Base-by-base conservation (phyloP, 345 rosid genomes). In the Salix exigua region DNA sequence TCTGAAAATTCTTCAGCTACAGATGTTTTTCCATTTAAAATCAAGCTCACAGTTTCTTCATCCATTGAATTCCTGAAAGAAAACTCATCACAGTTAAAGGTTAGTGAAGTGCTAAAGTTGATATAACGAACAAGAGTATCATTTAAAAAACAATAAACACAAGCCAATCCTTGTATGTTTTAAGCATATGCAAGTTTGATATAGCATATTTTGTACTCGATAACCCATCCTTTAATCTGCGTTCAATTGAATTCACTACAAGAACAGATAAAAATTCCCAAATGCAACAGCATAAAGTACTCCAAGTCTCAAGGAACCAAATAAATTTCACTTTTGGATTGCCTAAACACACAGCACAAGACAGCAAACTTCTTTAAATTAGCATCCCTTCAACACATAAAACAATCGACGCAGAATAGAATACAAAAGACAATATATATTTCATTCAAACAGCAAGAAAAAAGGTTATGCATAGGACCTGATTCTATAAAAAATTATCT, bases 1-100 rank as follows among this genome's bases (percentile, higher is more conserved):
- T 85, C 89, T 0, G 88, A 85, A 44, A 80, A 63, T 55, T 82
- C 89, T 7, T 53, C 69, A 44, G 19, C 51, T 14, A 5, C 16
- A 5, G 71, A 74, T 7, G 44, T 75, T 70, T 78, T 76, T 1
- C 75, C 76, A 71, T 68, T 75, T 12, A 83, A 80, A 68, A 83
- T 53, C 66, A 75, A n/a, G 73, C 82, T 80, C 31, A 35, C 5
- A 18, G 37, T 68, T 60, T 83, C 86, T 51, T 75, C 80, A 70
- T 77, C 85, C 82, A 75, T 80, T 2, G 67, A 21, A 69, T 40
- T 66, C 67, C 86, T 81, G 68, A 26, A 16, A 4, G 14, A 42
- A 40, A 17, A 30, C 6, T 16, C 31, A 25, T 17, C 11, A 26
- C 2, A 42, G 37, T 9, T 2, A 4, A 51, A 38, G 25, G 42